Conservation (phyloP, 1,139 yeast species). For the Candida sp. region DNA sequence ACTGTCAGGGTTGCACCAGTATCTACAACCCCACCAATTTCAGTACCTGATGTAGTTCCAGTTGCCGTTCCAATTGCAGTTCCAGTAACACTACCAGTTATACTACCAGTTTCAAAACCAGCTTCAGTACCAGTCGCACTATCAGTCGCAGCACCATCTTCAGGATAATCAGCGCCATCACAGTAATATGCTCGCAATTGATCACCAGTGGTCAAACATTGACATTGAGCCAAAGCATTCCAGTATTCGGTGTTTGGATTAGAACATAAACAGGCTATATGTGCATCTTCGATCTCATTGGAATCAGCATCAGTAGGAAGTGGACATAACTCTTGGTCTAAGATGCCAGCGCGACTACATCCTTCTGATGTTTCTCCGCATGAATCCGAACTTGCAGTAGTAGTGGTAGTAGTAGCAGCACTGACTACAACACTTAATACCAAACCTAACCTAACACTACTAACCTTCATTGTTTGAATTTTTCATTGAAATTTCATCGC, state of each 20-base stretch:
- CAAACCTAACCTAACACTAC: neutral
- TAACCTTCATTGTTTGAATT: neutral
- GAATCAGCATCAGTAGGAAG: neutral
- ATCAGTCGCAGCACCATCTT: too few species aligned
- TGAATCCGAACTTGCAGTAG: neutral
- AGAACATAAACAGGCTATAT: neutral
- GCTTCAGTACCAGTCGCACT: too few species aligned
- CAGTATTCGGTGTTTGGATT: neutral
- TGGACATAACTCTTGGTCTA: neutral
- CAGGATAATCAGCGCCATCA: neutral
- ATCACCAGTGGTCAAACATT: neutral
- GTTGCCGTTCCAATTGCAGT: too few species aligned
- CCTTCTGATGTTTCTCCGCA: neutral
- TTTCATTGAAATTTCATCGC: neutral
- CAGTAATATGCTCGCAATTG: neutral
- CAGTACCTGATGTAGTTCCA: too few species aligned
- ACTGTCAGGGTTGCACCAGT: too few species aligned
- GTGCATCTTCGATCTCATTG: neutral
- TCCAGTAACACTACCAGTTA: too few species aligned
- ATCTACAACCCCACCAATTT: too few species aligned
- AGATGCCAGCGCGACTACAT: neutral
- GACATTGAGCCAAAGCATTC: neutral
- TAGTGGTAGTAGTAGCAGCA: neutral
- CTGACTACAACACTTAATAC: neutral
- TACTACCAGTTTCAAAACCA: too few species aligned